Percentiles rank a stretch among this genome's conserved stretches.
phyloP scores from a whole-genome alignment of 1,139 yeast genomes.

The Yamadazyma epiphylla region DNA sequence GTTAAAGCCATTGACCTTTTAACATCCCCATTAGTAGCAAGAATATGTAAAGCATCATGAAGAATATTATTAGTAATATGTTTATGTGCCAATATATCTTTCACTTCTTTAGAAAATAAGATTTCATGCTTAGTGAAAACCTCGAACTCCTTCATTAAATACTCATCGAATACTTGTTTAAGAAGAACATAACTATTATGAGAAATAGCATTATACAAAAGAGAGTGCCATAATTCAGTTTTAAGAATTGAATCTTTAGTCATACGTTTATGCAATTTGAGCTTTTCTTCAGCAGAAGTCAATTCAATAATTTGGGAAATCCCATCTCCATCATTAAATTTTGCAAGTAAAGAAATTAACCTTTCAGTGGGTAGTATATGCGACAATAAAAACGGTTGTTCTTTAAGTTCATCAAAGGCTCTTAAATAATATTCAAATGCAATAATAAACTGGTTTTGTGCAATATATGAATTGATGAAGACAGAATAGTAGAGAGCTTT shows the following conservation, averaged over 20 bases:
- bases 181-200: slow-evolving; percentile 25
- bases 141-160: slow-evolving; percentile 26
- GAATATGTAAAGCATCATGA: slow-evolving; percentile 25
- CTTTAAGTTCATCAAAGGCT: slow-evolving; percentile 5
- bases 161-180: slow-evolving; percentile 24
- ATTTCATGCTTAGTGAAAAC: slow-evolving; percentile 23
- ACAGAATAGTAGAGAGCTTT: slow-evolving; percentile 19
- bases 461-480: slow-evolving; percentile 20
- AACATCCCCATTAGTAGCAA: slow-evolving; percentile 38
- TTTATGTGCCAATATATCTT: slow-evolving; percentile 7
- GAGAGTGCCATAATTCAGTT: not conserved
- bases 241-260: not conserved
- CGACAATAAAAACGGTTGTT: not conserved
- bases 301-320: slow-evolving; percentile 14
- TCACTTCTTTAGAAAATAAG: slow-evolving; percentile 9
- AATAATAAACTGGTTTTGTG: slow-evolving; percentile 19
- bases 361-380: slow-evolving; percentile 14
- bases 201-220: slow-evolving; percentile 6
- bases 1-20: slow-evolving; percentile 30
- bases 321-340: slow-evolving; percentile 18
- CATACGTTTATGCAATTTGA: not conserved
- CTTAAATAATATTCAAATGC: slow-evolving; percentile 20
- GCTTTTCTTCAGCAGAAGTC: slow-evolving; percentile 5
- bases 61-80: slow-evolving; percentile 5
- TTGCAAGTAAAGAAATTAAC: slow-evolving; percentile 11